phyloP scores from a whole-genome alignment of 257 asterid species.

The Mitragyna speciosa region DNA sequence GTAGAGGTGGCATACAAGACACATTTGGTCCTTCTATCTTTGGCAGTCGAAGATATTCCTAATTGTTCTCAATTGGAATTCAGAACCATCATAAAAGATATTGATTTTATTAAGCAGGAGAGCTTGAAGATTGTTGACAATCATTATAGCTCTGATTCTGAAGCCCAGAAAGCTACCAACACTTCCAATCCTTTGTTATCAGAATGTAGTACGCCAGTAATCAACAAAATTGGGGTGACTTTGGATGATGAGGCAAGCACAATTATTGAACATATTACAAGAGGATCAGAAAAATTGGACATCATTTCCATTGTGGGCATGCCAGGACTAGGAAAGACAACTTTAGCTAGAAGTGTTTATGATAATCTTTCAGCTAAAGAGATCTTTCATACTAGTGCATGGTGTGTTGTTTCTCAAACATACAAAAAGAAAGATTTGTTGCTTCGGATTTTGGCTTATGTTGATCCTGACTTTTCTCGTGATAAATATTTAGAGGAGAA shows the following conservation, averaged over 20 bases:
- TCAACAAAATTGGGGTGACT: slow-evolving; percentile 1
- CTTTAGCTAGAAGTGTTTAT: slow-evolving; percentile 10
- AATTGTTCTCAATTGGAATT: not conserved
- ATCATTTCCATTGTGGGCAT: slow-evolving; percentile 17
- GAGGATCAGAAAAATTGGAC: slow-evolving; percentile 1
- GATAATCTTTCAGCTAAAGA: not conserved
- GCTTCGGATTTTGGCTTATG: slow-evolving; percentile 8
- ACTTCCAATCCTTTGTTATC: not conserved
- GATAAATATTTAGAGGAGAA: not conserved
- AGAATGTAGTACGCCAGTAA: not conserved
- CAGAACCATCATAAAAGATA: not conserved
- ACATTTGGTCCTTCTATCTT: slow-evolving; percentile 9
- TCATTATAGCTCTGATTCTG: not conserved
- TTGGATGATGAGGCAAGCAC: slow-evolving; percentile 7
- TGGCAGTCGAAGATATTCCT: not conserved
- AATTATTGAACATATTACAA: not conserved
- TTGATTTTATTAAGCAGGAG: not conserved
- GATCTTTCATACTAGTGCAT: not conserved
- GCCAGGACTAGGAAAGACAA: slow-evolving; percentile 24
- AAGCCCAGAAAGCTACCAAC: too few relatives aligned
- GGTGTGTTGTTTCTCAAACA: slow-evolving; percentile 16
- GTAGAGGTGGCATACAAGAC: slow-evolving; percentile 6
- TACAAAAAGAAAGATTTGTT: slow-evolving; percentile 7
- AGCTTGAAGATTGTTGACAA: slow-evolving; percentile 2
- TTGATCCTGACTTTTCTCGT: not conserved